These are phyloP conservation scores for Closterium sp. DNA, from an alignment of 139 green algal genomes.

Conservation along the genomic window DNA sequence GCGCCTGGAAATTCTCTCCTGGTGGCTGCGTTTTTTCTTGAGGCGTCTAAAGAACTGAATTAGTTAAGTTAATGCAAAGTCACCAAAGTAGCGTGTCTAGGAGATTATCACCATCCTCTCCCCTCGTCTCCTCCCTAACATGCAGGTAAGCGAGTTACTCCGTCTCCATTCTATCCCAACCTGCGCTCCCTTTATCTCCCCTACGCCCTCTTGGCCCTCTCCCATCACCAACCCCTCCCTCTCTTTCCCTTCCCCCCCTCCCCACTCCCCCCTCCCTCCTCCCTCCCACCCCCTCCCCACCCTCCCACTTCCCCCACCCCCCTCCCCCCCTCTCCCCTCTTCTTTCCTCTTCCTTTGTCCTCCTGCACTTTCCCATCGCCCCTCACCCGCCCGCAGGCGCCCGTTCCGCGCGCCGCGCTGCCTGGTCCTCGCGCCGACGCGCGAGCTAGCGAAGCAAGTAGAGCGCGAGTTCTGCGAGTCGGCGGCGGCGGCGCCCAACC, in stretches of 20 bases:
- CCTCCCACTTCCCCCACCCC: too few relatives aligned
- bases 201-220: too few relatives aligned
- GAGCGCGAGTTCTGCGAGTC: slow-evolving; percentile 82
- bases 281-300: too few relatives aligned
- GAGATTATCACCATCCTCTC: neutral
- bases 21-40: too few relatives aligned
- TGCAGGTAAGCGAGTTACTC: too few relatives aligned
- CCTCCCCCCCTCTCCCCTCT: neutral
- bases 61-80: too few relatives aligned
- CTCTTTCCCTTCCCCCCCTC: neutral
- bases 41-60: too few relatives aligned
- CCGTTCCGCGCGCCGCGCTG: slow-evolving; percentile 65
- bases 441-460: slow-evolving; percentile 99
- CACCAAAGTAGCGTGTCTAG: neutral
- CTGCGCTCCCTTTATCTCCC: neutral
- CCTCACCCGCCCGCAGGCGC: neutral
- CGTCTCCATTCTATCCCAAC: neutral
- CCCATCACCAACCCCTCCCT: too few relatives aligned
- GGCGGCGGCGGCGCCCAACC: slow-evolving; percentile 65
- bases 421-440: slow-evolving; percentile 91
- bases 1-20: too few relatives aligned
- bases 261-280: slow-evolving; percentile 8
- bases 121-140: neutral
- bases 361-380: too few relatives aligned
- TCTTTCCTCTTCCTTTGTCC: neutral